Percentiles rank a stretch among this genome's conserved stretches.
Evolutionary conservation across 768 basidiomycete genomes (phyloP).

Genomic region (Termitomyces bulborhizus): DNA sequence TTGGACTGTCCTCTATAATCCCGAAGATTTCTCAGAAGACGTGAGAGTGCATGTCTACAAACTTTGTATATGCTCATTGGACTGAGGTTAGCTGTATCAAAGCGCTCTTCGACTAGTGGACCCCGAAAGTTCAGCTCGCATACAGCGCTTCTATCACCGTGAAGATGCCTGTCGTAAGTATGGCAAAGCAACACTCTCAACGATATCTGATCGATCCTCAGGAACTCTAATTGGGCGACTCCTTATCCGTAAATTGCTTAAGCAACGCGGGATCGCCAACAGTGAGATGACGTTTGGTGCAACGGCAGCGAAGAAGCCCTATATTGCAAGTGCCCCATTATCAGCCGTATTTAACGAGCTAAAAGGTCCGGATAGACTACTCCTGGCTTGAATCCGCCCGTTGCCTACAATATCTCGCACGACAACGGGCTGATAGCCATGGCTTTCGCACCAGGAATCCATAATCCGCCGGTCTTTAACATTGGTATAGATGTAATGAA

Average conservation of each 20-base stretch:
- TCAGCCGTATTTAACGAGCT: background rate
- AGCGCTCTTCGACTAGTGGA: constrained; percentile 55
- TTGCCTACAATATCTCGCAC: constrained; percentile 80
- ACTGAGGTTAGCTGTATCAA: constrained; percentile 49
- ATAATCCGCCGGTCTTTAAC: constrained; percentile 46
- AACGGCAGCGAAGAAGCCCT: constrained; percentile 72
- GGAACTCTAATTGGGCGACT: constrained; percentile 77
- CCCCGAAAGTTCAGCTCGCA: constrained; percentile 43
- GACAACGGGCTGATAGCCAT: constrained; percentile 71
- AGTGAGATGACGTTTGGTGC: constrained; percentile 43
- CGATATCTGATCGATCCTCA: constrained; percentile 20
- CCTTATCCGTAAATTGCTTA: constrained; percentile 58
- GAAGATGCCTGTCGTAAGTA: constrained; percentile 71
- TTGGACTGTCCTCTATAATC: constrained; percentile 37
- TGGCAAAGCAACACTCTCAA: background rate
- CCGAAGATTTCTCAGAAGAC: constrained; percentile 33
- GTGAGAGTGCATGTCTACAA: constrained; percentile 18
- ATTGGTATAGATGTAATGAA: constrained; percentile 84
- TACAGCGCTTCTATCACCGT: constrained; percentile 62
- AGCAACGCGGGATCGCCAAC: constrained; percentile 46
- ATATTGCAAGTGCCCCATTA: constrained; percentile 43
- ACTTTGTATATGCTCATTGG: background rate
- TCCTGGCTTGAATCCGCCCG: constrained; percentile 39
- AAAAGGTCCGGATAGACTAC: constrained; percentile 29
- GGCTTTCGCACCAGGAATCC: constrained; percentile 43